Percentiles rank a stretch among this genome's conserved stretches.
Conservation (phyloP, 495 filamentous ascomycete genomes). For the Chaetomidium leptoderma region DNA sequence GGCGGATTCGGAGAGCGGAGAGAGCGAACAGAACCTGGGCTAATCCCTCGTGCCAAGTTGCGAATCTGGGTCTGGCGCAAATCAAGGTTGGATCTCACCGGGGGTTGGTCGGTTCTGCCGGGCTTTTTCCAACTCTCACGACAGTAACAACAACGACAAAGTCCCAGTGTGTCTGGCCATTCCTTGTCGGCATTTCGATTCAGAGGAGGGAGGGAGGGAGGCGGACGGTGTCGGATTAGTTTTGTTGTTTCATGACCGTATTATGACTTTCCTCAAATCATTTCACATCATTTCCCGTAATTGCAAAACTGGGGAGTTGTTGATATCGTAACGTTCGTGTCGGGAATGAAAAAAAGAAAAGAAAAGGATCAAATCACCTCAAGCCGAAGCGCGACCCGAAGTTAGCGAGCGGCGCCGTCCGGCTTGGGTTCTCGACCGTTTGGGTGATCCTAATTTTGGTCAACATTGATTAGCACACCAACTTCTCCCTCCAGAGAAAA, state of each 20-base stretch:
- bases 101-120: background rate
- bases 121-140: background rate
- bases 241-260: background rate
- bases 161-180: conserved; percentile 1
- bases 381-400: conserved; percentile 68
- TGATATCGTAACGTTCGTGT: background rate
- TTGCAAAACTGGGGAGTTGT: background rate
- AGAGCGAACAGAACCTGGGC: background rate
- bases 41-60: background rate
- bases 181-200: background rate
- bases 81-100: background rate
- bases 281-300: background rate
- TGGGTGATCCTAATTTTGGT: conserved; percentile 53
- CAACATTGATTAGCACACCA: background rate
- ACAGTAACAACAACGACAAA: background rate
- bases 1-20: background rate
- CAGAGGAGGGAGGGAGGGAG: background rate
- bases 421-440: conserved; percentile 54
- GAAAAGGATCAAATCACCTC: conserved; percentile 38
- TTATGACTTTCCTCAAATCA: conserved; percentile 6
- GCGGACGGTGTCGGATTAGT: background rate
- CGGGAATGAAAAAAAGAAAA: background rate
- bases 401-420: conserved; percentile 59
- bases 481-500: background rate
- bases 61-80: background rate